Conservation (phyloP, 345 rosid species). For the Hypericum androsaemum region DNA sequence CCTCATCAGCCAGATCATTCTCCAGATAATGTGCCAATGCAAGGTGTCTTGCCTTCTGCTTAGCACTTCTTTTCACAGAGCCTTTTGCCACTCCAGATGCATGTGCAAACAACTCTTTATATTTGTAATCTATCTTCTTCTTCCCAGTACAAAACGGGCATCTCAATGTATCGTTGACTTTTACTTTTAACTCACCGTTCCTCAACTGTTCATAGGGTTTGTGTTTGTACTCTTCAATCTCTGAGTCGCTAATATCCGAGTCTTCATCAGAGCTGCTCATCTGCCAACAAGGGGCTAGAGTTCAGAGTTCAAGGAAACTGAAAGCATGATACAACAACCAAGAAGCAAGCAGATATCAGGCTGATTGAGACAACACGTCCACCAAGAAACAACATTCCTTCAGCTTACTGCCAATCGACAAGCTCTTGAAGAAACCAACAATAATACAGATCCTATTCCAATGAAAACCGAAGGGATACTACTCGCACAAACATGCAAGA, state of each 20-base stretch:
- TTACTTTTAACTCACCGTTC: slow-evolving; percentile 46
- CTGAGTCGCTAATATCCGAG: slow-evolving; percentile 78
- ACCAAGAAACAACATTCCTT: too few species aligned
- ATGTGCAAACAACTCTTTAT: slow-evolving; percentile 69
- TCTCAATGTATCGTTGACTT: slow-evolving; percentile 47
- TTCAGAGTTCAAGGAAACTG: too few species aligned
- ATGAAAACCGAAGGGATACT: too few species aligned
- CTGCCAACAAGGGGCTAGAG: too few species aligned
- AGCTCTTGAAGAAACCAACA: too few species aligned
- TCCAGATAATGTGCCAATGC: slow-evolving; percentile 64
- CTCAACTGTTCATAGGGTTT: slow-evolving; percentile 49
- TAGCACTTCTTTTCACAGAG: slow-evolving; percentile 57
- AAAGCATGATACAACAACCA: too few species aligned
- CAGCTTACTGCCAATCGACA: too few species aligned
- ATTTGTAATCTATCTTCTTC: slow-evolving; percentile 77
- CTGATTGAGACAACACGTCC: too few species aligned
- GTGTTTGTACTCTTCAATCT: slow-evolving; percentile 43
- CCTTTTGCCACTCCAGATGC: slow-evolving; percentile 83
- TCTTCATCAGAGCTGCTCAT: slow-evolving; percentile 49
- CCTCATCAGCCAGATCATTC: slow-evolving; percentile 47
- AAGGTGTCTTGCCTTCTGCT: slow-evolving; percentile 66
- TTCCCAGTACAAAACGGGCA: slow-evolving; percentile 88
- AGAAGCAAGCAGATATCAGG: too few species aligned
- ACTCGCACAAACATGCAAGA: too few species aligned
- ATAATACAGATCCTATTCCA: too few species aligned